Evolutionary conservation across 345 rosid species (phyloP).

Genomic region (Linum usitatissimum): DNA sequence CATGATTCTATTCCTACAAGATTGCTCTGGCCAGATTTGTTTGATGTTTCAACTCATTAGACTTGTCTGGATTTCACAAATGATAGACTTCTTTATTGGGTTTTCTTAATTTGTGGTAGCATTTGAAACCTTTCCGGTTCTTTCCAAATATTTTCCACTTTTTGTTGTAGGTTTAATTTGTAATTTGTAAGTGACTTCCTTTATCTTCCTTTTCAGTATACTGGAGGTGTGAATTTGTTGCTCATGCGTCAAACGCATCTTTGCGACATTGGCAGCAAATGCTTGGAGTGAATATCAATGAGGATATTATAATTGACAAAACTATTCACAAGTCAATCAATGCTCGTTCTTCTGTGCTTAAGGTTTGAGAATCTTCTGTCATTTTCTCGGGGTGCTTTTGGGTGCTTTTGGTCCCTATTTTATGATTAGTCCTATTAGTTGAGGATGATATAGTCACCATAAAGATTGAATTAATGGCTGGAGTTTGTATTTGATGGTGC

Average conservation of each 20-base stretch:
- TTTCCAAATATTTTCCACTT: background rate
- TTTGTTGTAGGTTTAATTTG: background rate
- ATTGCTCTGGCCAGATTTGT: background rate
- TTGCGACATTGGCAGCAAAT: constrained; percentile 83
- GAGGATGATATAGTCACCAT: background rate
- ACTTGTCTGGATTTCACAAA: background rate
- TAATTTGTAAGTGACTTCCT: background rate
- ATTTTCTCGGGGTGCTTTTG: background rate
- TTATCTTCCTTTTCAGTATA: constrained; percentile 36
- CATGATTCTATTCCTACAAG: background rate
- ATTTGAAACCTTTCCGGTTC: background rate
- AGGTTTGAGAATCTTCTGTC: constrained; percentile 39
- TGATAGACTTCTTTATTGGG: background rate
- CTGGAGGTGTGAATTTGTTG: constrained; percentile 93
- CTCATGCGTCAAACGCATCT: constrained; percentile 76
- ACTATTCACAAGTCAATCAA: constrained; percentile 68
- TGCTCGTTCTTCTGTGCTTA: constrained; percentile 76
- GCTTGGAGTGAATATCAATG: constrained; percentile 82
- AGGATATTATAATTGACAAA: constrained; percentile 71
- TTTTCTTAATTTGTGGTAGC: background rate
- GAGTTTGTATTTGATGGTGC: background rate
- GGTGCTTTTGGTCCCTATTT: background rate
- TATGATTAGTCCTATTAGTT: background rate
- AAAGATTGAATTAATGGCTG: background rate
- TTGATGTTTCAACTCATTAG: constrained; percentile 6